These are phyloP conservation scores for Verticillium alfalfae DNA, from an alignment of 2,329 filamentous ascomycete genomes.

Conservation along the genomic window DNA sequence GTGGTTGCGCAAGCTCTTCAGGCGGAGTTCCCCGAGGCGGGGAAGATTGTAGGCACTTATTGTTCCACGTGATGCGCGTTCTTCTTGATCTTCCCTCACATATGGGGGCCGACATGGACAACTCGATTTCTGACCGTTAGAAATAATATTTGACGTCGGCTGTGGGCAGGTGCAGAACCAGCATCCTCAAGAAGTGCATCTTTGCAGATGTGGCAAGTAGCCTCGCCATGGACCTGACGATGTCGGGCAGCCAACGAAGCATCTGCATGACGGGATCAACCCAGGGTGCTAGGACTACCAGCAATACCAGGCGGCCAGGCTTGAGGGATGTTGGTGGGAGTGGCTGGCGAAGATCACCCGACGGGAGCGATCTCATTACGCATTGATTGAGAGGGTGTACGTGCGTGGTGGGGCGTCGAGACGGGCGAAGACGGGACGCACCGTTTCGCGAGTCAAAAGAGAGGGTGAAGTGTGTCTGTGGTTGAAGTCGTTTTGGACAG, in stretches of 20 bases:
- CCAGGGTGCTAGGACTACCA: background rate
- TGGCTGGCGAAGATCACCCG: background rate
- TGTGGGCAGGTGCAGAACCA: background rate
- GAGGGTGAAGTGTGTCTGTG: background rate
- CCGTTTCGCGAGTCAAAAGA: conserved; percentile 1
- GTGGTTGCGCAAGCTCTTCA: background rate
- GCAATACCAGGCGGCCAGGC: background rate
- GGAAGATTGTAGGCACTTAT: too few relatives aligned
- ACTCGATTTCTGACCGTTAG: background rate
- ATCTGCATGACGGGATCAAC: background rate
- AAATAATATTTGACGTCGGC: background rate
- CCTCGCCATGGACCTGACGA: background rate
- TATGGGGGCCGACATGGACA: background rate
- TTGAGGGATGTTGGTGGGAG: background rate
- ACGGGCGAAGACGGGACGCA: conserved; percentile 2
- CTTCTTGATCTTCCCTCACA: too few relatives aligned
- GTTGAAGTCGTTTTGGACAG: background rate
- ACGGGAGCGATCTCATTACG: background rate
- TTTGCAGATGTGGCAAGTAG: background rate
- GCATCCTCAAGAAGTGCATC: background rate
- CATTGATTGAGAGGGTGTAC: background rate
- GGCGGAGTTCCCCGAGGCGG: too few relatives aligned
- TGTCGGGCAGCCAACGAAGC: background rate
- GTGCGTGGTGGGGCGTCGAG: background rate
- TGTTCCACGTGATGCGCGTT: too few relatives aligned